These are phyloP conservation scores for Paracorniculantispora psalliotae DNA, from an alignment of 2,329 filamentous ascomycete genomes.

Conservation along the genomic window DNA sequence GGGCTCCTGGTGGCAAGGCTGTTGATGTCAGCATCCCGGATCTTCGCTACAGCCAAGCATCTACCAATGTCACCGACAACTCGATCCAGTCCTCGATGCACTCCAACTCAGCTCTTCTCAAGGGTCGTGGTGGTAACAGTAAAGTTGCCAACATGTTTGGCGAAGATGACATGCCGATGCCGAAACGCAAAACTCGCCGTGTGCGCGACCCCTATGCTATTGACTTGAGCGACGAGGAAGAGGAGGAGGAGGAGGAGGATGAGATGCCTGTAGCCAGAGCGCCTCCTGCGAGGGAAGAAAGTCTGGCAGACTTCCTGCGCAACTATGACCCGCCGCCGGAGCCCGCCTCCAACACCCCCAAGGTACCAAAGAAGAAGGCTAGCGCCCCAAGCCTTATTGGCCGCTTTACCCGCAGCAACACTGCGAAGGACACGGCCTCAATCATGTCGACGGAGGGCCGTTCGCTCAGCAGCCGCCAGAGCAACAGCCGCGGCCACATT, in stretches of 20 bases:
- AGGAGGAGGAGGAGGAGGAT: constrained; percentile 49
- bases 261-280: constrained; percentile 37
- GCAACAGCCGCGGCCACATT: constrained; percentile 38
- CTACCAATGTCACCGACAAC: constrained; percentile 52
- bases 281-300: constrained; percentile 50
- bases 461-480: constrained; percentile 36
- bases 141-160: constrained; percentile 37
- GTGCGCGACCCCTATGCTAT: constrained; percentile 92
- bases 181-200: constrained; percentile 69
- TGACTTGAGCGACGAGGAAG: constrained; percentile 68
- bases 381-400: constrained; percentile 59
- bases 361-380: constrained; percentile 56
- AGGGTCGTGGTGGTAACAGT: constrained; percentile 31
- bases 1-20: constrained; percentile 49
- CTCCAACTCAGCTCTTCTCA: constrained; percentile 67
- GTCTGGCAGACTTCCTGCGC: constrained; percentile 67
- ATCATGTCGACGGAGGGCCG: constrained; percentile 26
- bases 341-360: constrained; percentile 33
- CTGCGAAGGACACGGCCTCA: constrained; percentile 22
- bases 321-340: constrained; percentile 62
- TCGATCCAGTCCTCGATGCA: constrained; percentile 64
- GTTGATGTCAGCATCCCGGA: constrained; percentile 54
- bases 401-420: constrained; percentile 43
- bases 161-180: constrained; percentile 52
- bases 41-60: constrained; percentile 51